Evolutionary conservation across 2,329 filamentous ascomycete genomes (phyloP), one percentile per base, ranked within the genome.

Genomic region (Aspergillus jensenii): DNA sequence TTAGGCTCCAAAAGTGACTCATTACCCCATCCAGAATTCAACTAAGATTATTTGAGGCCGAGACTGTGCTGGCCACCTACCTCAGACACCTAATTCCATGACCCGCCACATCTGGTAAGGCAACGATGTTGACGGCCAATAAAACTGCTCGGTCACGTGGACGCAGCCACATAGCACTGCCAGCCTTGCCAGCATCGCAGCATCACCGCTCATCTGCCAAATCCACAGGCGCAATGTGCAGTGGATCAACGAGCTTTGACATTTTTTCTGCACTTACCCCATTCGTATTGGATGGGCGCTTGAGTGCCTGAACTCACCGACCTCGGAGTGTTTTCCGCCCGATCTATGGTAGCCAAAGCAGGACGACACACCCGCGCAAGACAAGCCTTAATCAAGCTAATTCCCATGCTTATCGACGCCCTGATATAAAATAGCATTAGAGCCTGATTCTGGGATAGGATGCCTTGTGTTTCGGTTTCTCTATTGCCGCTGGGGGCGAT

Each of bases 1-100:
- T 56, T 56, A 56, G 54, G 54, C 54, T 56, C 25, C 54, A 40
- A 56, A 50, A 37, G 54, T 56, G 54, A 56, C 39, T 56, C 54
- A 56, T 56, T 55, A 47, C 46, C 37, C 35, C 44, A 55, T 53
- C 19, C 27, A 31, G 27, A 31, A 31, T 31, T 11, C 11, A 11
- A 31, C 27, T 11, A 46, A 33, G 39, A 53, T 53, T 40, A 25
- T 11, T 14, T 12, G 17, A 3, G 37, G 51, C 41, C 41, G 33
- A 53, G 52, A 37, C 44, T 40, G 27, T 45, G n/a, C 33, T 15
- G 25, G 48, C 15, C 35, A 47, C 12, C 23, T 45, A 48, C 27
- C 45, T 54, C 43, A 54, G 52, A 44, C 52, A 54, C 17, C 51
- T 3, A 45, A 45, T 19, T 53, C 37, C 27, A 31, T 31, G 27